Evolutionary conservation across 768 basidiomycete species (phyloP).

Genomic region (Lyophyllum atratum): DNA sequence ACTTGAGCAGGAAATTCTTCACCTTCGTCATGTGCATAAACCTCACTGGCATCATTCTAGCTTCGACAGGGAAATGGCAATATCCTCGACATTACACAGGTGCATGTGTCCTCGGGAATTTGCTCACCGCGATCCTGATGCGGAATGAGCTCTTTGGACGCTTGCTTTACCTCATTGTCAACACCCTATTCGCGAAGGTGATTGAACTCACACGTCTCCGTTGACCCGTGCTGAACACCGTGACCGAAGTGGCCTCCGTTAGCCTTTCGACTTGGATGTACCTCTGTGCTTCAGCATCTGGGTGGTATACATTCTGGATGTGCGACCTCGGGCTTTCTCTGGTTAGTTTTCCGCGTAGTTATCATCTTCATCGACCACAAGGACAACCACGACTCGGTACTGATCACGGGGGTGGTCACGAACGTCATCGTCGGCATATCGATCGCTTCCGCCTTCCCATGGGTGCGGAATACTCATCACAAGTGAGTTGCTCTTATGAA

Average conservation of each 20-base stretch:
- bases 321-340: slow-evolving; percentile 70
- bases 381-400: slow-evolving; percentile 52
- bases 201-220: background rate
- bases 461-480: slow-evolving; percentile 81
- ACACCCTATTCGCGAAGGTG: slow-evolving; percentile 80
- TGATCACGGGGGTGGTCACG: slow-evolving; percentile 64
- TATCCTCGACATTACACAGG: slow-evolving; percentile 69
- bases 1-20: slow-evolving; percentile 65
- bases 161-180: slow-evolving; percentile 69
- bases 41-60: slow-evolving; percentile 56
- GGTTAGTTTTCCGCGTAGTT: slow-evolving; percentile 67
- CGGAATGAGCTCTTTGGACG: slow-evolving; percentile 85
- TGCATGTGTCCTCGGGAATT: slow-evolving; percentile 74
- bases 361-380: slow-evolving; percentile 52
- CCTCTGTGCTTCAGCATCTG: slow-evolving; percentile 74
- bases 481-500: slow-evolving; percentile 49
- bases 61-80: slow-evolving; percentile 63
- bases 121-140: slow-evolving; percentile 72
- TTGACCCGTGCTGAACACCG: slow-evolving; percentile 2
- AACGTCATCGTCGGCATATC: slow-evolving; percentile 61
- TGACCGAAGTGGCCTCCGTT: slow-evolving; percentile 45
- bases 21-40: slow-evolving; percentile 62
- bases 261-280: slow-evolving; percentile 66
- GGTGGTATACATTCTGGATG: slow-evolving; percentile 88
- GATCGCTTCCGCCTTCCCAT: slow-evolving; percentile 70